Percentiles rank a stretch among this genome's conserved stretches.
phyloP scores from a whole-genome alignment of 805 yeast genomes.

The Candida quercuum region DNA sequence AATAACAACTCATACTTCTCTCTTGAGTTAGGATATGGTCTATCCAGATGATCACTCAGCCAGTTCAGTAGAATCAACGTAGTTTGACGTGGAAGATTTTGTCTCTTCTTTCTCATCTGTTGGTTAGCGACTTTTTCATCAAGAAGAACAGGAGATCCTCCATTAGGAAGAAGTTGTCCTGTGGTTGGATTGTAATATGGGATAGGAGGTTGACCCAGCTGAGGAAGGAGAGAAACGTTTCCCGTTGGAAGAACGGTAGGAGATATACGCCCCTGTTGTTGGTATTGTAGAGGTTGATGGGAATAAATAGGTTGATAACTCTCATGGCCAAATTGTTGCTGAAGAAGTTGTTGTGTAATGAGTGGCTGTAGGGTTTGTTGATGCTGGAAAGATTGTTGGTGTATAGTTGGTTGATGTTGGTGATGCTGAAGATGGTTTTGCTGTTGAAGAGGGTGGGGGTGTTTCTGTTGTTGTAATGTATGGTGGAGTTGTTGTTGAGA shows the following conservation, averaged over 20 bases:
- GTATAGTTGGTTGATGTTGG: neutral
- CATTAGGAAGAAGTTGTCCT: neutral
- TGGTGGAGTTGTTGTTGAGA: neutral
- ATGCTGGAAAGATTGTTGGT: neutral
- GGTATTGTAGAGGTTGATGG: conserved; percentile 1
- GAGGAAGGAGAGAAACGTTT: neutral
- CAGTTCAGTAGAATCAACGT: conserved; percentile 65
- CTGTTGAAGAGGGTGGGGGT: too few species aligned
- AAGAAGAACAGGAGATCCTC: conserved; percentile 2
- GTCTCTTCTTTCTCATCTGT: conserved; percentile 40
- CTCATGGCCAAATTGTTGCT: neutral
- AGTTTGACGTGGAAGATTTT: conserved; percentile 74
- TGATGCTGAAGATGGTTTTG: conserved; percentile 2
- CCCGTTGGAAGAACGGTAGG: neutral
- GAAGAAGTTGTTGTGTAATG: conserved; percentile 1
- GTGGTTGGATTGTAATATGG: neutral
- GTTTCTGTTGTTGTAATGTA: neutral
- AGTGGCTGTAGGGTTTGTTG: neutral
- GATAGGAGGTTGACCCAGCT: neutral
- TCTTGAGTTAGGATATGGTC: conserved; percentile 79
- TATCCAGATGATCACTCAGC: conserved; percentile 67
- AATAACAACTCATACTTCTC: conserved; percentile 67
- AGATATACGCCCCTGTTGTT: conserved; percentile 2
- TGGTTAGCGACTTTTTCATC: conserved; percentile 6
- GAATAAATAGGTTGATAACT: conserved; percentile 2